Conservation (phyloP, 2,329 filamentous ascomycete species). For the Sporothrix sp. region DNA sequence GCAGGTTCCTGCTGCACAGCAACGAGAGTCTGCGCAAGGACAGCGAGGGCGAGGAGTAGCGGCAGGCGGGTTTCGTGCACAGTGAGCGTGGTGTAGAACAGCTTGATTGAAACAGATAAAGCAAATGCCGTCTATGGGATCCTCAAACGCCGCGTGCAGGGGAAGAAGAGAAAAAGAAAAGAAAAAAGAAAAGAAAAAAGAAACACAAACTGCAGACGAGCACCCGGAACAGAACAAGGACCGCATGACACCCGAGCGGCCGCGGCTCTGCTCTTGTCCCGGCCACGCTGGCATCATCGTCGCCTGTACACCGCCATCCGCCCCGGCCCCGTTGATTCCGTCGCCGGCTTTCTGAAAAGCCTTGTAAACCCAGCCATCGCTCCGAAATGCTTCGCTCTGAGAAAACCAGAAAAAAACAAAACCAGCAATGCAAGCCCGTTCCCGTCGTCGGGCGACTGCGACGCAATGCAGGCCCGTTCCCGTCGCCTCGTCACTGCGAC, state of each 20-base stretch:
- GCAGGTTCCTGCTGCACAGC: constrained; percentile 35
- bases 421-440: no score
- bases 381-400: no score
- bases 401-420: no score
- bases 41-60: constrained; percentile 21
- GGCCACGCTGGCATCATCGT: no score
- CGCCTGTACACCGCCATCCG: no score
- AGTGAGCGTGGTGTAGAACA: neutral
- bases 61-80: neutral
- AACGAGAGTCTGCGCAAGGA: constrained; percentile 40
- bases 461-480: neutral
- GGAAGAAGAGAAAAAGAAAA: neutral
- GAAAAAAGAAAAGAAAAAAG: neutral
- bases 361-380: no score
- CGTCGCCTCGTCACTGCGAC: constrained; percentile 49
- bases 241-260: no score
- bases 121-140: constrained; percentile 18
- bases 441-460: no score
- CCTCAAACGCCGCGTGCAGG: constrained; percentile 17
- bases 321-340: no score
- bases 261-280: no score
- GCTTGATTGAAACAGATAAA: neutral
- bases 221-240: neutral
- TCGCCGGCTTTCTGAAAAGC: no score
- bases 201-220: no score